Percentiles rank a stretch among this genome's conserved stretches.
These are phyloP conservation scores for Kodamaea lidongshanica DNA, from an alignment of 805 yeast genomes.

Conservation along the genomic window DNA sequence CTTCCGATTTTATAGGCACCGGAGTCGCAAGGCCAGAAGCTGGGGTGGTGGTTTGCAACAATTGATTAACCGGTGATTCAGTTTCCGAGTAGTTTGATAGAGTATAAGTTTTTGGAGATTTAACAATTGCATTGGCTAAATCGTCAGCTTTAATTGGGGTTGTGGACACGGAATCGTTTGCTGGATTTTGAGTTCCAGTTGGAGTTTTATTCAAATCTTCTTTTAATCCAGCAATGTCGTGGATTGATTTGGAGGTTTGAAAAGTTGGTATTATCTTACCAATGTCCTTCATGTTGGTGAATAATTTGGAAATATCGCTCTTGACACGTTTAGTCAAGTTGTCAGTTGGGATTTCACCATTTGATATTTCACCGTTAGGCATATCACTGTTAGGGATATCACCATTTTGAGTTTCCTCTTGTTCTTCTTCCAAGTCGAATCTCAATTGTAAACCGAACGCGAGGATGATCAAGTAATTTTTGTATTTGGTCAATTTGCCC, in stretches of 20 bases:
- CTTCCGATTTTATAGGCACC: conserved; percentile 5
- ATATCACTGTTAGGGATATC: conserved; percentile 5
- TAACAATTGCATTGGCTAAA: conserved; percentile 22
- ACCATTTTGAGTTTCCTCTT: conserved; percentile 7
- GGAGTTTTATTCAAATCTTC: conserved; percentile 8
- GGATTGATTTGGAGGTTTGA: conserved; percentile 23
- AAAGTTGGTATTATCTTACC: conserved; percentile 31
- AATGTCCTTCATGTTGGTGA: conserved; percentile 26
- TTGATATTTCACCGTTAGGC: conserved; percentile 6
- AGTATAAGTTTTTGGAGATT: conserved; percentile 38
- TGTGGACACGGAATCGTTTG: conserved; percentile 6
- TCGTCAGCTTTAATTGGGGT: conserved; percentile 12
- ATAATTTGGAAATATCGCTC: conserved; percentile 27
- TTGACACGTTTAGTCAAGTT: conserved; percentile 31
- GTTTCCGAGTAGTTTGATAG: conserved; percentile 30
- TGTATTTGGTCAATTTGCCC: conserved; percentile 40
- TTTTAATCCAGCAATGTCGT: conserved; percentile 13
- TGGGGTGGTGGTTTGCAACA: conserved; percentile 19
- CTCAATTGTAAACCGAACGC: conserved; percentile 45
- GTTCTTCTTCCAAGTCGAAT: conserved; percentile 35
- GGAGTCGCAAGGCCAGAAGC: conserved; percentile 1
- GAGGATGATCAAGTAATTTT: conserved; percentile 38
- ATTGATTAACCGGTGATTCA: conserved; percentile 33
- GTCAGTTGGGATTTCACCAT: conserved; percentile 14
- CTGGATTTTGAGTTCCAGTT: conserved; percentile 3